Base-by-base conservation (phyloP, 352 stramenopile genomes). In the Globisporangium rhizosaccharum region DNA sequence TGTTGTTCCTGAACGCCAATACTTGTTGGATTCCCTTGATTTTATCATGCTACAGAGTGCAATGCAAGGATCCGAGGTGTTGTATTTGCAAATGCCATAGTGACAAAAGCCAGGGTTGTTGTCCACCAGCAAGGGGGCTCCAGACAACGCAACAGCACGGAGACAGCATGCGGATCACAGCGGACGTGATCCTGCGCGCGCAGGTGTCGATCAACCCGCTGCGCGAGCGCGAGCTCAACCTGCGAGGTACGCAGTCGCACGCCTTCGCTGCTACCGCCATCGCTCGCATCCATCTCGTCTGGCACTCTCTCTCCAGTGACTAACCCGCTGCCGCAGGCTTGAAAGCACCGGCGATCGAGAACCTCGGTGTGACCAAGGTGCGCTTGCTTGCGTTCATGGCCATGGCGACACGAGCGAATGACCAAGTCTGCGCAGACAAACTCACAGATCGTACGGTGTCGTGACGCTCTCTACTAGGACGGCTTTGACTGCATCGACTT, bases 401-500 rank as follows among this genome's bases (percentile, higher is more conserved):
- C 18, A 33, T 30, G n/a, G 14, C 36, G 20, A 12, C 39, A 23
- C 15, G 7, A 14, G 15, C 25, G 17, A 36, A 17, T 53, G 8
- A 6, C 37, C 8, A 15, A 17, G 6, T 7, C 28, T 33, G 28
- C 28, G 28, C 37, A 44, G 17, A 37, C 50, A 11, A 11, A 28
- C 36, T 25, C 37, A 36, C 47, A 25, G 14, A 15, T 20, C 9
- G 41, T 11, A 53, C 42, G 36, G 28, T 51, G 26, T 47, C 7
- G 25, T 12, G 4, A 0, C 37, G n/a, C 37, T 10, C 9, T 33
- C 14, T 23, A 1, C 5, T 57, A 96, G 86, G 90, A 98, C 65
- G 85, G 90, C 17, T 97, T 96, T 56, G 93, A 98, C 72, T 96
- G 88, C 64, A 88, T 98, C 44, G 93, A 98, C 61, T 72, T 98